Base-by-base conservation (phyloP, 768 basidiomycete genomes). In the Podaxis pistillaris region DNA sequence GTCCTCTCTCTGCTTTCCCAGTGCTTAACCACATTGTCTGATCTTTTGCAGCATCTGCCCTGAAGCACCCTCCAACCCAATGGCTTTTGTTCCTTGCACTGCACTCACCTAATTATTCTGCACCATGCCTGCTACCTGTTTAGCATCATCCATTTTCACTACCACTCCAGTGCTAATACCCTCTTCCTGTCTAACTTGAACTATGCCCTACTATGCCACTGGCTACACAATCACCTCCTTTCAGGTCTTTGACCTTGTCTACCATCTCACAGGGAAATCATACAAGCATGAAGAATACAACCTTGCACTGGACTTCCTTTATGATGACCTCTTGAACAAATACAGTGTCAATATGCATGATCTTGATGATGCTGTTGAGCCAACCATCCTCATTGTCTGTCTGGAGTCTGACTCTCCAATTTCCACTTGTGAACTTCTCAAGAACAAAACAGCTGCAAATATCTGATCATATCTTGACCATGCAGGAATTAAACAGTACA, bases 311-410 rank as follows among this genome's bases (percentile, higher is more conserved):
- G 60, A 62, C 17, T 56, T 36, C 24, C 53, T 56, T 24, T 62
- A 36, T 22, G 52, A 56, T 12, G 60, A 62, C 28, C 54, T 62
- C 44, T 26, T 47, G 1, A 62, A 50, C 41, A 62, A 62, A 30
- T 62, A 62, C 46, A 33, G 33, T 28, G 19, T 47, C 17, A 54
- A 62, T 46, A 56, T 62, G 53, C 60, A 62, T 17, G 53, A 56
- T 9, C 41, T 62, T 19, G 60, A 62, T 4, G 60, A 62, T n/a
- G 12, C 53, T 33, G 41, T 62, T 53, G 53, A 62, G 19, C 41
- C 41, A 3, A 55, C 54, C 44, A 62, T 62, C 44, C 44, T 62
- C 44, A 62, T 62, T 54, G 60, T 56, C 22, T 62, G 60, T 30
- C n/a, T 56, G 6, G 44, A 62, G 24, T 56, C 53, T 17, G 58